phyloP scores from a whole-genome alignment of 192 early-diverging fungal genomes.

The Backusella macrospora region DNA sequence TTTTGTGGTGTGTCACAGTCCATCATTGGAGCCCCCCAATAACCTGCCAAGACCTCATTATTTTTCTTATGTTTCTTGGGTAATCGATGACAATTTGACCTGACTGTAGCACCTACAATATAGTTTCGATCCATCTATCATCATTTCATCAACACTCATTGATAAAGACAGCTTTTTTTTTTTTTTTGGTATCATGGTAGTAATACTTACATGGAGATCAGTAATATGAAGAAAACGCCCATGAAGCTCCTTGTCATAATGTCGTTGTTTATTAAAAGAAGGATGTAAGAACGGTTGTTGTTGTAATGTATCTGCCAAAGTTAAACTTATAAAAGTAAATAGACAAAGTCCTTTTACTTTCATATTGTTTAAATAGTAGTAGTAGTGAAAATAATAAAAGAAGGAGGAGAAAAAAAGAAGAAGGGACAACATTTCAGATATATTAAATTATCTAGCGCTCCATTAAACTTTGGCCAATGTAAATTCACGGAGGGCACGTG shows the following conservation, averaged over 20 bases:
- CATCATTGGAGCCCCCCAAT: slow-evolving; percentile 58
- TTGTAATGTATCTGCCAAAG: neutral
- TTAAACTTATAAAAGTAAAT: slow-evolving; percentile 3
- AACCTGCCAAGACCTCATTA: slow-evolving; percentile 44
- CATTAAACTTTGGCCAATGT: slow-evolving; percentile 9
- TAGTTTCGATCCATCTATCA: slow-evolving; percentile 60
- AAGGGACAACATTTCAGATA: neutral
- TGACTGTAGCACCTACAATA: slow-evolving; percentile 51
- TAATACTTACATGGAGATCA: slow-evolving; percentile 60
- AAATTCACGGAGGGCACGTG: neutral
- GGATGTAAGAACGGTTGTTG: neutral
- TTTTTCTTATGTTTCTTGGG: slow-evolving; percentile 26
- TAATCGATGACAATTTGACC: slow-evolving; percentile 60
- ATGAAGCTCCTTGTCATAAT: slow-evolving; percentile 12
- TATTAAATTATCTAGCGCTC: neutral
- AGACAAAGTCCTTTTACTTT: neutral
- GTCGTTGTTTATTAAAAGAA: neutral
- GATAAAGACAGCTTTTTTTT: neutral
- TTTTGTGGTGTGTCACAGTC: slow-evolving; percentile 66
- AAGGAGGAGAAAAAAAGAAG: slow-evolving; percentile 3
- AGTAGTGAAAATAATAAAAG: neutral
- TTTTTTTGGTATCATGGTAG: neutral
- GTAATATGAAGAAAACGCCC: slow-evolving; percentile 76
- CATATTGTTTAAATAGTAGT: neutral
- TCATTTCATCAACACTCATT: too few relatives aligned